Conservation (phyloP, 805 yeast species). For the Pichia scutulata region DNA sequence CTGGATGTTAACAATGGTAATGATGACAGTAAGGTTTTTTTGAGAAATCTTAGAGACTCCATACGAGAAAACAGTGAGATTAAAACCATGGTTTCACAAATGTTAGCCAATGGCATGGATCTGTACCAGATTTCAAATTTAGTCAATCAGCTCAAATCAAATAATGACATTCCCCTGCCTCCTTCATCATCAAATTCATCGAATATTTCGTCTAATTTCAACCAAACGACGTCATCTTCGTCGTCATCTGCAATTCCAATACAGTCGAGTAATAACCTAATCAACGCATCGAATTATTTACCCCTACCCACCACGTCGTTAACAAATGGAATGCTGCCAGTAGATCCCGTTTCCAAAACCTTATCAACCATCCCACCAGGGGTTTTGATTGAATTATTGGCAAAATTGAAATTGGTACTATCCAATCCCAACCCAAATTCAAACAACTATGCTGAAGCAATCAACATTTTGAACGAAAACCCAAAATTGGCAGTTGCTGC, state of each 20-base stretch:
- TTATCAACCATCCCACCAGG: slow-evolving; percentile 62
- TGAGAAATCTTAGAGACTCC: not conserved
- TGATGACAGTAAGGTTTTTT: slow-evolving; percentile 3
- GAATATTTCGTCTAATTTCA: not conserved
- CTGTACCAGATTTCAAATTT: slow-evolving; percentile 26
- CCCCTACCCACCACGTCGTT: slow-evolving; percentile 38
- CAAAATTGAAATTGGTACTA: slow-evolving; percentile 54
- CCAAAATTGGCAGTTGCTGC: slow-evolving; percentile 58
- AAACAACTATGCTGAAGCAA: slow-evolving; percentile 36
- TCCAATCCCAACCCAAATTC: slow-evolving; percentile 41
- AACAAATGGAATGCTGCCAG: slow-evolving; percentile 23
- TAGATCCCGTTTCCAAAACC: slow-evolving; percentile 52
- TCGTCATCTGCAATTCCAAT: not conserved
- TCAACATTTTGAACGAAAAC: slow-evolving; percentile 43
- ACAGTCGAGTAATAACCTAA: slow-evolving; percentile 32
- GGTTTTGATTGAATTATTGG: slow-evolving; percentile 58
- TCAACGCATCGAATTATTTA: slow-evolving; percentile 44
- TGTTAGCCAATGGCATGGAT: slow-evolving; percentile 31
- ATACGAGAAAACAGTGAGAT: slow-evolving; percentile 1
- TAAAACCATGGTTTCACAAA: slow-evolving; percentile 25
- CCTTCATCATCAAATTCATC: not conserved
- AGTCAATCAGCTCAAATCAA: slow-evolving; percentile 23
- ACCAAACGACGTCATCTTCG: not conserved
- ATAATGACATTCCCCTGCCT: slow-evolving; percentile 3
- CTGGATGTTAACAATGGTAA: not conserved